phyloP scores from a whole-genome alignment of 345 rosid species.

The Bruguiera sexangula region DNA sequence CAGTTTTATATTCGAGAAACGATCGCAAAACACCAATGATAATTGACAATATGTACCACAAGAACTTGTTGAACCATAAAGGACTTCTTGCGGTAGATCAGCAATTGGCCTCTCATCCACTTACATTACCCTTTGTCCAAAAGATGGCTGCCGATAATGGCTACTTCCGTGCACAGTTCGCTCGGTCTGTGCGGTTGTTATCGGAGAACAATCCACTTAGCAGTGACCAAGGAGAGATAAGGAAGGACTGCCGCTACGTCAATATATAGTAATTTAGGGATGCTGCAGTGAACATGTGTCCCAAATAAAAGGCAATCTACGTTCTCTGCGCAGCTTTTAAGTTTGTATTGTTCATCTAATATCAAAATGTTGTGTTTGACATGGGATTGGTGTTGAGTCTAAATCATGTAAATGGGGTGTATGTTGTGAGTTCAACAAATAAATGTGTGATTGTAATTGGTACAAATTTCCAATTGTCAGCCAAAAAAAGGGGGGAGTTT shows the following conservation, averaged over 20 bases:
- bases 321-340: too few relatives aligned
- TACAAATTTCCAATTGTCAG: too few relatives aligned
- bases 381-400: too few relatives aligned
- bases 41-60: slow-evolving; percentile 70
- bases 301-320: too few relatives aligned
- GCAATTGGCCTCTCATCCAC: slow-evolving; percentile 58
- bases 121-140: slow-evolving; percentile 50
- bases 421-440: too few relatives aligned
- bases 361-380: too few relatives aligned
- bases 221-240: slow-evolving; percentile 64
- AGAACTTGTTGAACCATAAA: slow-evolving; percentile 53
- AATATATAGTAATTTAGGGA: slow-evolving; percentile 15
- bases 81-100: slow-evolving; percentile 67
- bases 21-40: slow-evolving; percentile 80
- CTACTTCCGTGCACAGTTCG: slow-evolving; percentile 66
- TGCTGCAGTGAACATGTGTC: neutral
- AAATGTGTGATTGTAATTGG: too few relatives aligned
- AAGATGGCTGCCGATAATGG: slow-evolving; percentile 72
- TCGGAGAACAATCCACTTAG: slow-evolving; percentile 76
- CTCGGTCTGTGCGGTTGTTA: slow-evolving; percentile 49
- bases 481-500: too few relatives aligned
- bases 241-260: slow-evolving; percentile 73
- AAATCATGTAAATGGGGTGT: too few relatives aligned
- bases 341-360: too few relatives aligned
- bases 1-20: slow-evolving; percentile 59